Conservation (phyloP, 257 asterid genomes). For the Cinchona pubescens region DNA sequence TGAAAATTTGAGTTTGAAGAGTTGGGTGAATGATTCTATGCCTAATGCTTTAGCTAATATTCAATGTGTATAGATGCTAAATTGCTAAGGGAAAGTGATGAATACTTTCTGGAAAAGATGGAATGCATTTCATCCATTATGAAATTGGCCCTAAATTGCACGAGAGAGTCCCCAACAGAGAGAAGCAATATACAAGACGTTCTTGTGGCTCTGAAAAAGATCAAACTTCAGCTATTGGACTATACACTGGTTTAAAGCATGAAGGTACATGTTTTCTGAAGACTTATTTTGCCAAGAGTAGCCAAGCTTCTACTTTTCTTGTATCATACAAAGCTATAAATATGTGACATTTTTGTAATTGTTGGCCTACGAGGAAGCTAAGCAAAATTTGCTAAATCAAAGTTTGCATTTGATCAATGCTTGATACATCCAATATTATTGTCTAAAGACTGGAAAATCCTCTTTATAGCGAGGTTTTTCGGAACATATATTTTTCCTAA, state of each 20-base stretch:
- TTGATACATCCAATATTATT: no score
- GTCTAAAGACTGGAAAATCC: no score
- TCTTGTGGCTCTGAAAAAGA: not conserved
- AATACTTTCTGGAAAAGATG: not conserved
- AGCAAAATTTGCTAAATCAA: no score
- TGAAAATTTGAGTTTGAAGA: not conserved
- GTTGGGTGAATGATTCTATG: conserved; percentile 1
- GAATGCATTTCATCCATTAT: not conserved
- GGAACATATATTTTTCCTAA: no score
- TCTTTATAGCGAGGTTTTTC: no score
- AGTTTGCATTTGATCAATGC: no score
- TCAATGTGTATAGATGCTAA: not conserved
- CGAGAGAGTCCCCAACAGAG: not conserved
- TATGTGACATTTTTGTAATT: no score
- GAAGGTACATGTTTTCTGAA: no score
- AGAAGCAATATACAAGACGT: conserved; percentile 1
- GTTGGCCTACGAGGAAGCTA: no score
- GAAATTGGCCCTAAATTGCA: conserved; percentile 1
- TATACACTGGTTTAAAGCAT: not conserved
- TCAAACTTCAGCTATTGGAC: not conserved
- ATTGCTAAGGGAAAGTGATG: not conserved
- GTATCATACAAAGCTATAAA: no score
- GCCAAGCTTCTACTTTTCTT: no score
- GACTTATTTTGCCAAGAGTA: no score
- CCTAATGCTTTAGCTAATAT: not conserved